Evolutionary conservation across 768 basidiomycete genomes (phyloP).

Genomic region (Rhodotorula graminis): DNA sequence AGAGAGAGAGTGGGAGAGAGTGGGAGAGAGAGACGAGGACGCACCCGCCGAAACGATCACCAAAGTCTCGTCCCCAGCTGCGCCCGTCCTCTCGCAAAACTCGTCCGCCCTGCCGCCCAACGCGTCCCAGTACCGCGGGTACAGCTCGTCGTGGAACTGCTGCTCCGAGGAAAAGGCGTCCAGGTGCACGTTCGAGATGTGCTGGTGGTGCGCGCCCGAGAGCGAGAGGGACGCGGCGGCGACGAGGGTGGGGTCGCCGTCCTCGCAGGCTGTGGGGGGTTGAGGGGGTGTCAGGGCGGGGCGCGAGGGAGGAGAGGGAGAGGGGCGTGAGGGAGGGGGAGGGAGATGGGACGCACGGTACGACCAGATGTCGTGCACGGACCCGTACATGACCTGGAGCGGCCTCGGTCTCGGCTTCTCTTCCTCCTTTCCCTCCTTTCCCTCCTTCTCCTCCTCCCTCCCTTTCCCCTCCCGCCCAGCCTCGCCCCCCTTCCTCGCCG

Average conservation of each 20-base stretch:
- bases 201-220: constrained; percentile 75
- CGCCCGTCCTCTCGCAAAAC: constrained; percentile 62
- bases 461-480: no score
- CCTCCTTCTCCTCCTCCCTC: no score
- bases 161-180: constrained; percentile 64
- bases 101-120: constrained; percentile 64
- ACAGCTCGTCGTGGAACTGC: constrained; percentile 72
- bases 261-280: constrained; percentile 51
- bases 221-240: constrained; percentile 82
- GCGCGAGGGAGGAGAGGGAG: background rate
- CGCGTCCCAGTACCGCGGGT: constrained; percentile 59
- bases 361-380: constrained; percentile 78
- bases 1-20: no score
- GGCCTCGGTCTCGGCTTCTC: constrained; percentile 45
- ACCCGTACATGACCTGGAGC: constrained; percentile 74
- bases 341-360: constrained; percentile 21
- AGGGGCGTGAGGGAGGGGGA: background rate
- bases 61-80: constrained; percentile 58
- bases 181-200: constrained; percentile 80
- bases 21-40: constrained; percentile 29
- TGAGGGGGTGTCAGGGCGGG: background rate
- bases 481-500: constrained; percentile 29
- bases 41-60: constrained; percentile 72
- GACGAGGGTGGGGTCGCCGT: constrained; percentile 69
- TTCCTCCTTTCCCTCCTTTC: no score